Evolutionary conservation across 2,329 filamentous ascomycete genomes (phyloP), one percentile per base, ranked within the genome.

Genomic region (Claviceps maximensis): DNA sequence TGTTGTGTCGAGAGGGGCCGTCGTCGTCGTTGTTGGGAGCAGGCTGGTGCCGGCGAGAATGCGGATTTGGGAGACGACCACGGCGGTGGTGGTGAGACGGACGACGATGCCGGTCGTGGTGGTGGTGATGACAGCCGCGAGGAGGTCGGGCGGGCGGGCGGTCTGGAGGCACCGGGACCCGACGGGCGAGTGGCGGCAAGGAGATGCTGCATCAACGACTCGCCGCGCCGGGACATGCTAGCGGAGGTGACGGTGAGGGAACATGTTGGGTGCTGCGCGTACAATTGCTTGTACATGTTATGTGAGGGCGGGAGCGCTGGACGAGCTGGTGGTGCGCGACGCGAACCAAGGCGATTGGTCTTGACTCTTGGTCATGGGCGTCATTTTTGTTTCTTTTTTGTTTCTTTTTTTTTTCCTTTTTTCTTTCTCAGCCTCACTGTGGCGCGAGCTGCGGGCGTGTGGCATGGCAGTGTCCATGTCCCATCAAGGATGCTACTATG

Each of bases 1-100:
- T 15, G 12, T 38, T 38, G 33, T 9, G 68, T 68, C 7, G 78
- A 78, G 60, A 85, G 80, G 57, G 57, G 60, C 58, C 74, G 69
- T 4, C 55, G 56, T 54, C 33, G 60, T 58, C 74, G 69, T 4
- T 55, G 56, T 54, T 41, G 21, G 36, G 21, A 9, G 42, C 42
- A 17, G 12, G 31, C 31, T 33, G 33, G 2, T 38, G 44, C 25
- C 15, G 25, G 15, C n/a, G 44, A 4, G 4, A 13, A 40, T n/a
- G 38, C 31, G 2, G 12, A 15, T 2, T 9, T 21, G 40, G 17
- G n/a, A n/a, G n/a, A 41, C 3, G 40, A 38, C 33, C 33, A 17
- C 6, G 40, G 40, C 47, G 31, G 21, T 36, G 27, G 10, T n/a
- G 45, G 13, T 45, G 2, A 33, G 13, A n/a, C n/a, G 42, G 44